Conservation (phyloP, 225 moss, liverwort and hornwort genomes). For the Pleurozium schreberi region DNA sequence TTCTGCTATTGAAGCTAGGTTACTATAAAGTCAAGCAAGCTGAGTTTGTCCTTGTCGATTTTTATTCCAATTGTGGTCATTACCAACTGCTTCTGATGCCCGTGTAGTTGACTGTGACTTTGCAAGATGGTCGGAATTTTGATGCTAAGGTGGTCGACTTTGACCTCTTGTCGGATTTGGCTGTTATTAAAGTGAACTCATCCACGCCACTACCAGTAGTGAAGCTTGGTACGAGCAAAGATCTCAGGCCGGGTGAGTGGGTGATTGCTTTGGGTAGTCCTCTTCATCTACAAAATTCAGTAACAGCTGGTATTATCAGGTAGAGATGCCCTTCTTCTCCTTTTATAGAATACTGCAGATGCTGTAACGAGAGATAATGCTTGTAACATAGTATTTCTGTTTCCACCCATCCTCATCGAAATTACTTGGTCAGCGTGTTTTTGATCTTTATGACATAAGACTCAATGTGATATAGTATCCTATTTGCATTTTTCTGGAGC, state of each 20-base stretch:
- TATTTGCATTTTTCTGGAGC: neutral
- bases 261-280: constrained; percentile 97
- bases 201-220: constrained; percentile 68
- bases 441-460: neutral
- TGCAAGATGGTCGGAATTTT: constrained; percentile 96
- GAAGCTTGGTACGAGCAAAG: constrained; percentile 72
- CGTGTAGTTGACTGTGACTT: constrained; percentile 71
- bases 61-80: neutral
- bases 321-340: constrained; percentile 9
- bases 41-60: neutral
- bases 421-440: neutral
- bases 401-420: neutral
- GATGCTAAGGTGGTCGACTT: constrained; percentile 62
- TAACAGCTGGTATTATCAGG: constrained; percentile 95
- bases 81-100: constrained; percentile 5
- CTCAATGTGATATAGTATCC: neutral
- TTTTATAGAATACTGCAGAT: neutral
- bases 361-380: neutral
- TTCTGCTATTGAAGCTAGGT: neutral
- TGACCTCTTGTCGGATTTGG: constrained; percentile 77
- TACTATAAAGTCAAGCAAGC: neutral
- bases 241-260: constrained; percentile 90
- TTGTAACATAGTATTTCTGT: neutral
- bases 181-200: constrained; percentile 83
- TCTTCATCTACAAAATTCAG: constrained; percentile 84